Conservation (phyloP, 495 filamentous ascomycete genomes). For the Xylaria grammica region DNA sequence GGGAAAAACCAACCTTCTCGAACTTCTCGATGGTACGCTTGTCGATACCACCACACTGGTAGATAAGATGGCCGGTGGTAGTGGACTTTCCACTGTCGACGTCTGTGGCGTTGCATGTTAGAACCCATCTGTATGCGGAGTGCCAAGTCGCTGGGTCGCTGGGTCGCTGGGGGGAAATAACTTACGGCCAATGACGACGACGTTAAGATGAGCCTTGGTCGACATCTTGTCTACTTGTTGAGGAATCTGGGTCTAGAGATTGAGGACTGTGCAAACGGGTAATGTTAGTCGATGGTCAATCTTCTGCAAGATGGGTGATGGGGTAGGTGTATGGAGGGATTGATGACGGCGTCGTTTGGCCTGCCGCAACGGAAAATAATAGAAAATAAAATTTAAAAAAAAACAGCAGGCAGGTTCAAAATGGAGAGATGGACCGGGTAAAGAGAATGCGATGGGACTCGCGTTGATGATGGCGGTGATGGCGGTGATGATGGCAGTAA, state of each 20-base stretch:
- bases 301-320: not conserved
- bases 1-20: conserved; percentile 82
- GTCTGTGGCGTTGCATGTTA: conserved; percentile 55
- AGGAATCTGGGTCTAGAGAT: conserved; percentile 16
- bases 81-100: conserved; percentile 99
- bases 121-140: conserved; percentile 22
- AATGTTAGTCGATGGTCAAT: conserved; percentile 9
- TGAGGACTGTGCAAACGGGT: not conserved
- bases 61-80: conserved; percentile 95
- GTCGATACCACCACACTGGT: conserved; percentile 99
- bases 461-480: not conserved
- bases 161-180: conserved; percentile 65
- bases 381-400: no score
- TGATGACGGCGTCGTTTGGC: not conserved
- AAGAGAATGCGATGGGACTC: not conserved
- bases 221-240: conserved; percentile 17
- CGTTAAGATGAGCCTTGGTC: conserved; percentile 76
- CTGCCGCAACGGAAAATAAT: not conserved
- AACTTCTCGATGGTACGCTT: conserved; percentile 99
- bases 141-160: no score
- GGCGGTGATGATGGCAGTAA: not conserved
- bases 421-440: not conserved
- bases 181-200: conserved; percentile 98
- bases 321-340: not conserved
- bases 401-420: no score